Conservation (phyloP, 495 filamentous ascomycete genomes). For the Xanthoparmelia taractica region DNA sequence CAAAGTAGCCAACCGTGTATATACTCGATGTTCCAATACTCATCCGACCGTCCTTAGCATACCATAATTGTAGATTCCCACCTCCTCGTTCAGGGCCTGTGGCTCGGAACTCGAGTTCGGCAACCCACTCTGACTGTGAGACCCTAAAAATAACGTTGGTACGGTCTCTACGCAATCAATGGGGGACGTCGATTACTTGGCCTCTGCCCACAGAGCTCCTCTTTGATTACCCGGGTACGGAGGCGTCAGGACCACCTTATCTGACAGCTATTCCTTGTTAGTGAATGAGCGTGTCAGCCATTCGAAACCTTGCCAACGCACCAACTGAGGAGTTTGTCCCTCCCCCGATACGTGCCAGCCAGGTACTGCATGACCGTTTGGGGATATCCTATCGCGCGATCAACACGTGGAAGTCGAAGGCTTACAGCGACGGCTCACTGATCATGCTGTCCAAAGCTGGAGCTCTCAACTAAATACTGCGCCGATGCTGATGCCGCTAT, state of each 20-base stretch:
- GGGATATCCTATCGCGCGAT: slow-evolving; percentile 43
- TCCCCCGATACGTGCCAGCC: slow-evolving; percentile 65
- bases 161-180: slow-evolving; percentile 13
- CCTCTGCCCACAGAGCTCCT: slow-evolving; percentile 73
- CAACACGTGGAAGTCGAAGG: slow-evolving; percentile 2
- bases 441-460: slow-evolving; percentile 67
- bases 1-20: slow-evolving; percentile 74
- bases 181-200: slow-evolving; percentile 37
- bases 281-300: neutral
- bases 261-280: slow-evolving; percentile 54
- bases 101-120: slow-evolving; percentile 79
- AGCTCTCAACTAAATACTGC: slow-evolving; percentile 55
- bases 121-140: slow-evolving; percentile 59
- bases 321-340: slow-evolving; percentile 53
- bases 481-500: slow-evolving; percentile 51
- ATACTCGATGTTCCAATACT: slow-evolving; percentile 63
- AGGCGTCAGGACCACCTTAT: slow-evolving; percentile 88
- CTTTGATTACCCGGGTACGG: slow-evolving; percentile 78
- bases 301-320: slow-evolving; percentile 5
- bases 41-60: slow-evolving; percentile 61
- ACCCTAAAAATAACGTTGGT: slow-evolving; percentile 29
- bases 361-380: slow-evolving; percentile 48
- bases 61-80: slow-evolving; percentile 93
- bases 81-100: slow-evolving; percentile 76
- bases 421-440: slow-evolving; percentile 40